Evolutionary conservation across 1,284 basidiomycete species (phyloP).

Genomic region (Fomitiporia mediterranea): DNA sequence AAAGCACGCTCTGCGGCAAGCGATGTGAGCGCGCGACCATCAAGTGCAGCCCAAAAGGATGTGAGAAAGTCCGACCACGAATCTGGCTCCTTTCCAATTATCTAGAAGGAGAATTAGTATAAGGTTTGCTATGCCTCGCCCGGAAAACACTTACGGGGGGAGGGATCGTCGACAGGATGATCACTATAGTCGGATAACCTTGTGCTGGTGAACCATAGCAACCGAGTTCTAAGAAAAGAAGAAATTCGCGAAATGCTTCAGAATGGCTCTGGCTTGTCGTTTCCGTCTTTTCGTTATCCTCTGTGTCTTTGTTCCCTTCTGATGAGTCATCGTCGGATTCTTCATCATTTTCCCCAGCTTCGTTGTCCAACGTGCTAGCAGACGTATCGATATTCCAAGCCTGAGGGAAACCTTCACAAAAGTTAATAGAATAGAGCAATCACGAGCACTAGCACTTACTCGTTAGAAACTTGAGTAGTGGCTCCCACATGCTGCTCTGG

Average conservation of each 20-base stretch:
- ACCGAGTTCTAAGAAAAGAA: conserved; percentile 68
- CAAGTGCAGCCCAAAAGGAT: conserved; percentile 75
- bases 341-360: conserved; percentile 23
- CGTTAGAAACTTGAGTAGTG: conserved; percentile 66
- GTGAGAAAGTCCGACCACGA: conserved; percentile 50
- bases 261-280: conserved; percentile 28
- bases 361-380: conserved; percentile 23
- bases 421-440: background rate
- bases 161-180: conserved; percentile 79
- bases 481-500: conserved; percentile 63
- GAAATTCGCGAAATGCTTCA: conserved; percentile 63
- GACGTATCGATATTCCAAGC: conserved; percentile 53
- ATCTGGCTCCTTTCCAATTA: conserved; percentile 22
- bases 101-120: conserved; percentile 8
- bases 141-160: conserved; percentile 38
- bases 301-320: conserved; percentile 29
- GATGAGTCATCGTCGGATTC: conserved; percentile 11
- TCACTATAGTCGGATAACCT: conserved; percentile 73
- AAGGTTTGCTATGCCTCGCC: background rate
- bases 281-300: conserved; percentile 20
- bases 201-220: conserved; percentile 72
- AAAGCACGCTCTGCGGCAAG: conserved; percentile 39
- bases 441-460: conserved; percentile 39
- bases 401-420: conserved; percentile 48
- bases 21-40: conserved; percentile 56